Base-by-base conservation (phyloP, 495 filamentous ascomycete genomes). In the Bryoglossum gracile region DNA sequence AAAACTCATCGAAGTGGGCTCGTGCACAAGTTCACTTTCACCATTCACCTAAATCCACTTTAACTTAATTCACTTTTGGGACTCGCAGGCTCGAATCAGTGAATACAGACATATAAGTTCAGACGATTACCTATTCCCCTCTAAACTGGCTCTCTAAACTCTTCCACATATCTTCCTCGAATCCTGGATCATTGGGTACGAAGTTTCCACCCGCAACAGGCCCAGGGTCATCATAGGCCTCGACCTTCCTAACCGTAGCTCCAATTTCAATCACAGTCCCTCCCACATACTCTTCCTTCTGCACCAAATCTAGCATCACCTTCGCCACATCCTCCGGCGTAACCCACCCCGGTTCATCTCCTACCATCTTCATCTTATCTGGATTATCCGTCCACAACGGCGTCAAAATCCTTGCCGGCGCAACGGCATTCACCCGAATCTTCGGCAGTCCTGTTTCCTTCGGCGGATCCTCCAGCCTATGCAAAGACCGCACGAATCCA, bases 341-440 rank as follows among this genome's bases (percentile, higher is more conserved):
- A 18, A 78, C 78, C 82, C 81, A 86, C 43, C 62, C 65, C 56
- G 82, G 80, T 2, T 53, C 51, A 28, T 51, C 37, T 19, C 43
- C 40, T 5, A 56, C 42, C 59, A 81, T 71, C 49, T 67, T 67
- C 44, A 81, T 14, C 58, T 87, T 86, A 59, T 85, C 81, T 11
- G 81, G 79, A 53, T 83, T 67, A 0, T 85, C 80, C 0, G 75
- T 80, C 81, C 81, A 87, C 3, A 87, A 58, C 22, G 83, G 77
- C 1, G 82, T 86, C 55, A 78, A 79, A 53, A 84, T 79, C 1
- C 83, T 60, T 3, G 80, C 83, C 0, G 83, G 82, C 24, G 82
- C 80, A 0, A 86, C 81, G 1, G 74, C 81, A 26, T 75, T 81
- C 16, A 86, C 78, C 1, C 79, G 59, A 47, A 87, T 79, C 2